Percentiles rank a stretch among this genome's conserved stretches.
These are phyloP conservation scores for Vitellaria paradoxa DNA, from an alignment of 179 eudicot genomes.

Conservation along the genomic window DNA sequence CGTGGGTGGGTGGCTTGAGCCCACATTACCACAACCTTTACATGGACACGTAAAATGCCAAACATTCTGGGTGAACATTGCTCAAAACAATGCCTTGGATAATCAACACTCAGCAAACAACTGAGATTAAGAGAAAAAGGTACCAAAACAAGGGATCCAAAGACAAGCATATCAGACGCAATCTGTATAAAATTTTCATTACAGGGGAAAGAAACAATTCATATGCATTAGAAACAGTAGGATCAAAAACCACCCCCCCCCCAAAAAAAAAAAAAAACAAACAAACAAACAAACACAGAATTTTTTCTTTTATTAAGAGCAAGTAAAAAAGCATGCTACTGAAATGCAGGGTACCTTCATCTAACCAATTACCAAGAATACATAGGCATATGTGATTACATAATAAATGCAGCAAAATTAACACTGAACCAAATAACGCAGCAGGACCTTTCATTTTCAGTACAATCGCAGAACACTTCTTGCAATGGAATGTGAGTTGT, in stretches of 20 bases:
- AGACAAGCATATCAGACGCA: background rate
- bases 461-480: constrained; percentile 67
- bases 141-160: constrained; percentile 13
- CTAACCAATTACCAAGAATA: constrained; percentile 23
- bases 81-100: constrained; percentile 3
- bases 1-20: no score
- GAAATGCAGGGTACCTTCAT: constrained; percentile 13
- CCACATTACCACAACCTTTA: no score
- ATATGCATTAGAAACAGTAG: background rate
- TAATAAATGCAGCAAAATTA: constrained; percentile 25
- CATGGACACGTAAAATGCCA: background rate
- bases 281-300: background rate
- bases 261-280: background rate
- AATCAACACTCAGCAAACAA: background rate
- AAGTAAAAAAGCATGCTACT: constrained; percentile 15
- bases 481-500: constrained; percentile 66
- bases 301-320: constrained; percentile 9
- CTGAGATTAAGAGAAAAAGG: background rate
- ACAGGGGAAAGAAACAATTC: background rate
- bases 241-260: no score
- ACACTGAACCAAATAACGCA: constrained; percentile 14
- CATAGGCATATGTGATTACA: constrained; percentile 15
- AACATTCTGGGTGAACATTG: constrained; percentile 5
- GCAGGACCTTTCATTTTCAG: constrained; percentile 35
- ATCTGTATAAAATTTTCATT: background rate